Base-by-base conservation (phyloP, 2,329 filamentous ascomycete genomes). In the Paracoccidioides lutzii region DNA sequence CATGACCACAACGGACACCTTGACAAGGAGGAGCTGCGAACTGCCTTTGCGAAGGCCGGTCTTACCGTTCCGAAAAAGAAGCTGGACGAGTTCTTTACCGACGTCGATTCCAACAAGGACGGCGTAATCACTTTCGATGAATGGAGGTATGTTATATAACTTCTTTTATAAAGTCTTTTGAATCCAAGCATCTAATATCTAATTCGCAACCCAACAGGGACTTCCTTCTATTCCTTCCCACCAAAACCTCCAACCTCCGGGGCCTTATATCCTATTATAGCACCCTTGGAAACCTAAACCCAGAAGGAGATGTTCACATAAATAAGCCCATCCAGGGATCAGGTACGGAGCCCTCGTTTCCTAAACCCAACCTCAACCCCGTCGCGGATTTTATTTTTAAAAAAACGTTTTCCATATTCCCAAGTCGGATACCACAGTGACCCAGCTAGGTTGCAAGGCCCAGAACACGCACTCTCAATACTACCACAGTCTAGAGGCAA, bases 291-390 rank as follows among this genome's bases (percentile, higher is more conserved):
- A 90, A 87, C 71, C 78, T 98, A 69, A 95, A 88, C 66, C 79
- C 89, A 59, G 93, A 98, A 78, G 93, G 93, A 71, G 93, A 97
- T 75, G 93, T 93, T 63, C 80, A 88, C 65, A 84, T 97, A 76
- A 90, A 95, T 75, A 89, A 95, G 70, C 86, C 85, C 69, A 81
- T 95, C 67, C 82, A 95, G 79, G 88, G 90, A 75, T 78, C 95
- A 90, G 91, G 91, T 95, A 96, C 66, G 71, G 65, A 70, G 61
- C 64, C 66, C 66, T 67, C 67, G 63, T 70, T 71, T 70, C 69
- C 65, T 71, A 71, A 56, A 61, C 62, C 12, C 45, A 56, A 66
- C 67, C 61, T 64, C 43, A 45, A 56, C 57, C 62, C 54, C 44
- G 56, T 55, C 33, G 55, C 45, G 3, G 10, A 10, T 33, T 14